phyloP scores from a whole-genome alignment of 306 rosid genomes.

The Prunus davidiana region DNA sequence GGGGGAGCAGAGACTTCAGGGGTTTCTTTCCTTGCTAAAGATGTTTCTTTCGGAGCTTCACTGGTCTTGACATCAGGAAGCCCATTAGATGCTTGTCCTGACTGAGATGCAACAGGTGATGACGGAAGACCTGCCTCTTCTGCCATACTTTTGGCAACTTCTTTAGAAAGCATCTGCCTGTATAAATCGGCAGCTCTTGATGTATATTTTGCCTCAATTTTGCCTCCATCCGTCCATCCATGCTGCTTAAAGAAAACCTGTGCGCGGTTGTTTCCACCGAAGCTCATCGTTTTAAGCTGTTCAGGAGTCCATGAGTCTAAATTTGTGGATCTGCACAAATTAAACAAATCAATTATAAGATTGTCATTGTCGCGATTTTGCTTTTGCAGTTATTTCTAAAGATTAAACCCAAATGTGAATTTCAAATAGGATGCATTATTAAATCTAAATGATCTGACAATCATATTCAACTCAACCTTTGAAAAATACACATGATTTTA shows the following conservation, averaged over 20 bases:
- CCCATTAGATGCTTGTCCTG: slow-evolving; percentile 53
- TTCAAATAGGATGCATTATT: not conserved
- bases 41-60: slow-evolving; percentile 54
- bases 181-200: slow-evolving; percentile 95
- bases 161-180: slow-evolving; percentile 84
- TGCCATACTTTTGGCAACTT: slow-evolving; percentile 79
- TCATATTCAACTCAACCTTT: not conserved
- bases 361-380: not conserved
- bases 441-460: not conserved
- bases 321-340: slow-evolving; percentile 64
- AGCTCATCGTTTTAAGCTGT: slow-evolving; percentile 77
- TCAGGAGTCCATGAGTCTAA: slow-evolving; percentile 87
- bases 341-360: slow-evolving; percentile 10
- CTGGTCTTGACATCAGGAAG: slow-evolving; percentile 43
- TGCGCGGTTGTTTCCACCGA: slow-evolving; percentile 91
- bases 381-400: not conserved
- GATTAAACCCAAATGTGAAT: not conserved
- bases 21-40: slow-evolving; percentile 46
- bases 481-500: not conserved
- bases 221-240: slow-evolving; percentile 95
- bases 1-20: slow-evolving; percentile 56
- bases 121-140: slow-evolving; percentile 58
- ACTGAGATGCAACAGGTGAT: slow-evolving; percentile 55
- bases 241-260: slow-evolving; percentile 92
- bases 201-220: slow-evolving; percentile 89